phyloP scores from a whole-genome alignment of 129 eudicot species.

The Mikania micrantha region DNA sequence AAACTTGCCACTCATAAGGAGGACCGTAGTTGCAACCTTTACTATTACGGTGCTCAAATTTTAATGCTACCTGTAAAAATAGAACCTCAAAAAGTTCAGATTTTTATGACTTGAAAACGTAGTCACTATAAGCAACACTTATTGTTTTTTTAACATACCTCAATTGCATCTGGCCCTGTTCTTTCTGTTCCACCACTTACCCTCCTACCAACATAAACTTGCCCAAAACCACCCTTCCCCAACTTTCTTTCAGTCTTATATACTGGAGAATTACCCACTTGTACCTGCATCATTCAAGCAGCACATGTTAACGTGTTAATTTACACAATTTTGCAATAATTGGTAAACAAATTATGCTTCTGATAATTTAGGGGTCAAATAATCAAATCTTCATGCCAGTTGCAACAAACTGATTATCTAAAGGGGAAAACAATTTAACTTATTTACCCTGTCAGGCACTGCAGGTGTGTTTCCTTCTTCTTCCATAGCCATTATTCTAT shows the following conservation, averaged over 20 bases:
- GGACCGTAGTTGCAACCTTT: constrained; percentile 98
- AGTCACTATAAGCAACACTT: too few species aligned
- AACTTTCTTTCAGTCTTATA: constrained; percentile 82
- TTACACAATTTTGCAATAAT: neutral
- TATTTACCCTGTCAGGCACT: constrained; percentile 74
- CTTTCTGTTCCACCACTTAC: constrained; percentile 72
- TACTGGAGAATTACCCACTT: constrained; percentile 86
- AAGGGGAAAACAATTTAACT: neutral
- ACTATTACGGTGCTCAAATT: constrained; percentile 95
- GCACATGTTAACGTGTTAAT: neutral
- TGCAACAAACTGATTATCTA: neutral
- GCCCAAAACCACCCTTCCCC: constrained; percentile 99
- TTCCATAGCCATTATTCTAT: constrained; percentile 64
- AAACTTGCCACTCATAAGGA: constrained; percentile 99
- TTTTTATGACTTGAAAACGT: neutral
- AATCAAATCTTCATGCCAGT: neutral
- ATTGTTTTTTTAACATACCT: constrained; percentile 65
- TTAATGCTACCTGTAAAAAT: constrained; percentile 64
- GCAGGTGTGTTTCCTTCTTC: constrained; percentile 62
- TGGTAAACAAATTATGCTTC: neutral
- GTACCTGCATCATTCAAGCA: constrained; percentile 59
- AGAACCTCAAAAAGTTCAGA: neutral
- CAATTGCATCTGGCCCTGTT: constrained; percentile 92
- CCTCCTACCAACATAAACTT: constrained; percentile 95
- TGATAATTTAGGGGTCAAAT: neutral